Conservation (phyloP, 2,329 filamentous ascomycete genomes). For the Microcyclosporella mali region DNA sequence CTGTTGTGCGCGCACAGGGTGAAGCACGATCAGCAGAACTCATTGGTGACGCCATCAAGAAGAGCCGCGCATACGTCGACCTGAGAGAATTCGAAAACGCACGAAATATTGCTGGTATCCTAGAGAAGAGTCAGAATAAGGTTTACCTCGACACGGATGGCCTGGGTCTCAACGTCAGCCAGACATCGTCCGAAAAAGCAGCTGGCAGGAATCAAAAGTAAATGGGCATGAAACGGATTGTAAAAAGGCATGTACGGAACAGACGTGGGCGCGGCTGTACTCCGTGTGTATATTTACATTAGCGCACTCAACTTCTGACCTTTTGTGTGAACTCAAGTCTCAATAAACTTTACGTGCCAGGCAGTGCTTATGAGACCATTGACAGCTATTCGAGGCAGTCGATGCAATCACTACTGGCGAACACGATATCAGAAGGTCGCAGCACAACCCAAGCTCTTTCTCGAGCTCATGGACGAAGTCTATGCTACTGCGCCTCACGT, state of each 20-base stretch:
- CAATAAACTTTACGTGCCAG: too few relatives aligned
- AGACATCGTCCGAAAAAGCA: background rate
- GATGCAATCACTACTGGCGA: too few relatives aligned
- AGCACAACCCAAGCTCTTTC: too few relatives aligned
- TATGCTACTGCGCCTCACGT: too few relatives aligned
- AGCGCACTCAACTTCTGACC: too few relatives aligned
- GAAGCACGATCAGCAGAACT: constrained; percentile 96
- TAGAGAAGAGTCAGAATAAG: constrained; percentile 90
- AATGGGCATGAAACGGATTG: background rate
- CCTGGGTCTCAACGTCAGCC: constrained; percentile 75
- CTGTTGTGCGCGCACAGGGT: constrained; percentile 97
- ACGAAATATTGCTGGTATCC: constrained; percentile 73
- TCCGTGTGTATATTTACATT: too few relatives aligned
- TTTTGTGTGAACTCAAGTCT: too few relatives aligned
- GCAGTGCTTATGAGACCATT: too few relatives aligned
- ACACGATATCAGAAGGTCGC: too few relatives aligned
- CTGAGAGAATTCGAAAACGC: constrained; percentile 98
- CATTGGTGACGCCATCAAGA: constrained; percentile 99
- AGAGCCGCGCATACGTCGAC: constrained; percentile 93
- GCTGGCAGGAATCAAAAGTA: constrained; percentile 1
- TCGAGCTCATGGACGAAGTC: too few relatives aligned
- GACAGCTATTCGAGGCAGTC: too few relatives aligned
- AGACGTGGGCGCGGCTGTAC: too few relatives aligned
- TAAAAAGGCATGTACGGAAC: background rate
- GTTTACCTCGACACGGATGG: constrained; percentile 88